Evolutionary conservation across 2,329 filamentous ascomycete species (phyloP).

Genomic region (Cryphonectria japonica): DNA sequence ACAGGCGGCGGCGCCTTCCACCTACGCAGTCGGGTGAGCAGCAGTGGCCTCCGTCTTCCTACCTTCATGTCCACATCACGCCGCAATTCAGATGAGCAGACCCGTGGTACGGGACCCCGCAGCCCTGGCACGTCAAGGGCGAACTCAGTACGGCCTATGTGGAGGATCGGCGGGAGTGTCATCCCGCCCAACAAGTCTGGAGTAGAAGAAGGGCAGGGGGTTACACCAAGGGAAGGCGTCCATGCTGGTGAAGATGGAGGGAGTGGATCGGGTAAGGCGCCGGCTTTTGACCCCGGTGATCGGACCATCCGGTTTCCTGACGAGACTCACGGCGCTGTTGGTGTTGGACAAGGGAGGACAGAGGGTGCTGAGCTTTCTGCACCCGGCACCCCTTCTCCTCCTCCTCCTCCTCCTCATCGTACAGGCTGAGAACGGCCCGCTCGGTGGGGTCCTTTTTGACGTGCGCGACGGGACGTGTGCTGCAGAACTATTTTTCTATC

Average conservation of each 20-base stretch:
- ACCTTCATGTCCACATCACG: conserved; percentile 20
- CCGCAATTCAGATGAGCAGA: conserved; percentile 22
- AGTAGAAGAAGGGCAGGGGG: not conserved
- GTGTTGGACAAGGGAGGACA: not conserved
- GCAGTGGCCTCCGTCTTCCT: conserved; percentile 33
- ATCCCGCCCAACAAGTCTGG: conserved; percentile 33
- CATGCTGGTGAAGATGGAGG: conserved; percentile 17
- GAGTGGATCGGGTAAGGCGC: not conserved
- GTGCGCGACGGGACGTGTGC: not conserved
- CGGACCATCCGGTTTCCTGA: conserved; percentile 52
- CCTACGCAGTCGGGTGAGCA: conserved; percentile 38
- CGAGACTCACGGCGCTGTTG: conserved; percentile 34
- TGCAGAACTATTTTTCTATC: not conserved
- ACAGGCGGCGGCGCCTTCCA: conserved; percentile 34
- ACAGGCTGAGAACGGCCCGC: not conserved
- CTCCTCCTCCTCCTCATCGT: not conserved
- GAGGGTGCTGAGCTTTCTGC: not conserved
- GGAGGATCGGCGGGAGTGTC: conserved; percentile 46
- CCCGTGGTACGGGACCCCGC: conserved; percentile 16
- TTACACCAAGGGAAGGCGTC: not conserved
- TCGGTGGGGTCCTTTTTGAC: not conserved
- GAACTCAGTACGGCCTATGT: conserved; percentile 38
- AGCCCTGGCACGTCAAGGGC: conserved; percentile 30
- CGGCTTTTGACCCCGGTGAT: conserved; percentile 31
- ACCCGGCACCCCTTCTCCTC: not conserved